Base-by-base conservation (phyloP, 768 basidiomycete species). In the Lentinula lateritia region DNA sequence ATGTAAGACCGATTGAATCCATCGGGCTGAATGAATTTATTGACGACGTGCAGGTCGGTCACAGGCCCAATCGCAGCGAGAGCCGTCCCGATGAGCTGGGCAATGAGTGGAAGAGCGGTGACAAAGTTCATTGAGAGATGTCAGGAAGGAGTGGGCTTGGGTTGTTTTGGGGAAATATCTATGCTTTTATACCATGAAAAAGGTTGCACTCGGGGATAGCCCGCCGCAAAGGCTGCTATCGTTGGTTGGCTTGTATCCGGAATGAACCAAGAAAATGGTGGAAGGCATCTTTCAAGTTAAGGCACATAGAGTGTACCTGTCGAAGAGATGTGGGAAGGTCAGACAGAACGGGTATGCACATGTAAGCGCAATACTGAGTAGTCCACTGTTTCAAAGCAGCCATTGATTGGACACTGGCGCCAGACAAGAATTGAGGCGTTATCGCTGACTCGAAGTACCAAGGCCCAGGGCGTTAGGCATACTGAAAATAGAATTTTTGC, bases 11-110 rank as follows among this genome's bases (percentile, higher is more conserved):
- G 70, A 23, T 62, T 53, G 58, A 73, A 72, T 2, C 75, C 75
- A 60, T 75, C 75, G 9, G 74, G 74, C 2, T 69, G 36, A n/a
- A 75, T 62, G n/a, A 66, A 38, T 13, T 63, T 64, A 42, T 74
- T 70, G 23, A 64, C 42, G 52, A 75, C 66, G 18, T 60, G 59
- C 3, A 73, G 50, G 50, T 72, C 65, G 12, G 70, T 58, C 23
- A 68, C 59, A 13, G 70, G 67, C 5, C 68, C 70, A 39, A 70
- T 69, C 20, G 66, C 66, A 8, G 62, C 70, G 15, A 56, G 18
- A 42, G 55, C 28, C 5, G 12, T 28, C 23, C 9, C 23, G 23
- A 12, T 32, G 15, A 56, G 38, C 12, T 20, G 38, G 9, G 18
- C 41, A 28, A 56, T 16, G 18, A 56, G 55, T 16, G 41, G 39